phyloP scores from a whole-genome alignment of 1,139 yeast species.

The Blastobotrys petasosporus region DNA sequence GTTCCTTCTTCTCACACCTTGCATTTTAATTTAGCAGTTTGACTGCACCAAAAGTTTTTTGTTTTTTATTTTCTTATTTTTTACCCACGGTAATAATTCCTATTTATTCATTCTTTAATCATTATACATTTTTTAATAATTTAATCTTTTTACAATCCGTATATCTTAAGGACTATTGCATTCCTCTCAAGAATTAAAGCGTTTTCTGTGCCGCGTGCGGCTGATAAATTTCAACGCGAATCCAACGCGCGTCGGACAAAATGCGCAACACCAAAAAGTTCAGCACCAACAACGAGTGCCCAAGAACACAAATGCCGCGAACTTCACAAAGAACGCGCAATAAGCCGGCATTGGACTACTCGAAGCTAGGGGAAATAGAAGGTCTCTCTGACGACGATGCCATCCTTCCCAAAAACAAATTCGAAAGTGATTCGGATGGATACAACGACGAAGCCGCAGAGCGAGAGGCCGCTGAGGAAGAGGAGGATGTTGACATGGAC shows the following conservation, averaged over 20 bases:
- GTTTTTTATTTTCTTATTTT: background rate
- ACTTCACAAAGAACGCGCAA: constrained; percentile 18
- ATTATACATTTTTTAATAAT: background rate
- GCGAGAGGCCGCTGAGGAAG: constrained; percentile 14
- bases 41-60: too few species aligned
- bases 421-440: constrained; percentile 23
- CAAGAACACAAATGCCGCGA: background rate
- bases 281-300: too few species aligned
- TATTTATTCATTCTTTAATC: background rate
- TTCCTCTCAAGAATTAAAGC: too few species aligned
- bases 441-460: constrained; percentile 17
- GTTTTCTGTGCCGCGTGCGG: too few species aligned
- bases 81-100: background rate
- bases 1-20: background rate
- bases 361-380: constrained; percentile 19
- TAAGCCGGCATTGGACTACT: constrained; percentile 21
- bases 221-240: too few species aligned
- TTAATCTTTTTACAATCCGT: background rate
- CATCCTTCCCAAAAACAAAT: constrained; percentile 5
- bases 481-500: constrained; percentile 13
- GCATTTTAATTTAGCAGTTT: too few species aligned
- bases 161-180: background rate
- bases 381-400: constrained; percentile 21
- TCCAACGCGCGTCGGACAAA: too few species aligned
- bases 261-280: too few species aligned